phyloP scores from a whole-genome alignment of 192 early-diverging fungal genomes.

The Oehlia diaphana region DNA sequence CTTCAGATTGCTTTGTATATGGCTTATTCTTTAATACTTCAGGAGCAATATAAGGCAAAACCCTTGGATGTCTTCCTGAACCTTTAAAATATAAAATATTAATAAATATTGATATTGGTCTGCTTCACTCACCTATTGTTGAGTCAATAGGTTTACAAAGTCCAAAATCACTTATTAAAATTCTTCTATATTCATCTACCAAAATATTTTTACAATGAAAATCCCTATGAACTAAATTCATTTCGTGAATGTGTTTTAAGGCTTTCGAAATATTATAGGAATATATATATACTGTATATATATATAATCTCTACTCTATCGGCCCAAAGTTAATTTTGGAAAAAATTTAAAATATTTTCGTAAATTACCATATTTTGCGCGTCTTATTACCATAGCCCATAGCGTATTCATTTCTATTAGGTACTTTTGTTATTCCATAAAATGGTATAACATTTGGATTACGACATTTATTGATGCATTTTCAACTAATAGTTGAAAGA shows the following conservation, averaged over 20 bases:
- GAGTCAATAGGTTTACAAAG: conserved; percentile 33
- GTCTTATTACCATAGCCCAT: no score
- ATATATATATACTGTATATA: no score
- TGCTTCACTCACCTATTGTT: conserved; percentile 25
- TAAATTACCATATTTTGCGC: no score
- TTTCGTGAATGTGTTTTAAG: neutral
- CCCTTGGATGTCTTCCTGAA: neutral
- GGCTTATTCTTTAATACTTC: no score
- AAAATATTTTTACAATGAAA: conserved; percentile 12
- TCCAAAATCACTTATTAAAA: conserved; percentile 38
- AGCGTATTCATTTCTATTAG: no score
- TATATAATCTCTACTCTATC: neutral
- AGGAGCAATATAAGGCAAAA: conserved; percentile 43
- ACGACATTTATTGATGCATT: no score
- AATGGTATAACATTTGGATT: no score
- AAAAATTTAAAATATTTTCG: no score
- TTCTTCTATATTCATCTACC: neutral
- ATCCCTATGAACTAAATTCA: neutral
- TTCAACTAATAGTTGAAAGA: no score
- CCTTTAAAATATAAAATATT: no score
- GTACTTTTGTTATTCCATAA: no score
- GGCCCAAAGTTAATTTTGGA: neutral
- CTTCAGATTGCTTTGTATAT: conserved; percentile 39
- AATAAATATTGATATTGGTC: no score
- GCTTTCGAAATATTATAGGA: neutral